Evolutionary conservation across 2,329 filamentous ascomycete species (phyloP).

Genomic region (Amauroascus verrucosus): DNA sequence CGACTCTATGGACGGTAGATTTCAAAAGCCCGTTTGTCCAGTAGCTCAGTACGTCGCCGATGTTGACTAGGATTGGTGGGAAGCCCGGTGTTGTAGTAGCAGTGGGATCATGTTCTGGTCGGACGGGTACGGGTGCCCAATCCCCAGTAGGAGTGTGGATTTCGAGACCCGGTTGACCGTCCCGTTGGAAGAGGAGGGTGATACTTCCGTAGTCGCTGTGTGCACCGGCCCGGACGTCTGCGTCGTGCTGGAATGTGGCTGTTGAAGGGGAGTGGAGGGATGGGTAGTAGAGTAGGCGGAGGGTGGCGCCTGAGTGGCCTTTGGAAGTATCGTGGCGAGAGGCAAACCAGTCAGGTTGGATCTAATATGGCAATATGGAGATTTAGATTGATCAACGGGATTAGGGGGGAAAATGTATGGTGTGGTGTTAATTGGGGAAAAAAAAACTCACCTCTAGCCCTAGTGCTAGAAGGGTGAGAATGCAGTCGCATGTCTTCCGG

Average conservation of each 20-base stretch:
- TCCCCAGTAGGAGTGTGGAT: slow-evolving; percentile 52
- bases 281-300: slow-evolving; percentile 66
- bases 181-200: slow-evolving; percentile 70
- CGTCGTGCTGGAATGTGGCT: slow-evolving; percentile 37
- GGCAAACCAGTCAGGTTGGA: slow-evolving; percentile 45
- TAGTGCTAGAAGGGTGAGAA: slow-evolving; percentile 67
- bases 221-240: slow-evolving; percentile 75
- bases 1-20: slow-evolving; percentile 79
- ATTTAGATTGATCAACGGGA: too few species aligned
- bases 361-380: neutral
- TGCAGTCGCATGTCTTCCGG: slow-evolving; percentile 57
- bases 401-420: neutral
- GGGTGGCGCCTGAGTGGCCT: slow-evolving; percentile 47
- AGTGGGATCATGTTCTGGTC: slow-evolving; percentile 34
- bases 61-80: slow-evolving; percentile 63
- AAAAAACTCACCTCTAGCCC: slow-evolving; percentile 59
- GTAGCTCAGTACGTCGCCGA: slow-evolving; percentile 64
- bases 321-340: slow-evolving; percentile 46
- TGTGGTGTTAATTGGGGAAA: neutral
- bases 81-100: slow-evolving; percentile 24
- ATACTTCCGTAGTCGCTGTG: slow-evolving; percentile 75
- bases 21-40: slow-evolving; percentile 86
- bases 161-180: slow-evolving; percentile 76
- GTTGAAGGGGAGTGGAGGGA: slow-evolving; percentile 39
- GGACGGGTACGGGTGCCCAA: slow-evolving; percentile 59